Conservation (phyloP, 2,329 filamentous ascomycete genomes). For the Aspergillus novofumigatus region DNA sequence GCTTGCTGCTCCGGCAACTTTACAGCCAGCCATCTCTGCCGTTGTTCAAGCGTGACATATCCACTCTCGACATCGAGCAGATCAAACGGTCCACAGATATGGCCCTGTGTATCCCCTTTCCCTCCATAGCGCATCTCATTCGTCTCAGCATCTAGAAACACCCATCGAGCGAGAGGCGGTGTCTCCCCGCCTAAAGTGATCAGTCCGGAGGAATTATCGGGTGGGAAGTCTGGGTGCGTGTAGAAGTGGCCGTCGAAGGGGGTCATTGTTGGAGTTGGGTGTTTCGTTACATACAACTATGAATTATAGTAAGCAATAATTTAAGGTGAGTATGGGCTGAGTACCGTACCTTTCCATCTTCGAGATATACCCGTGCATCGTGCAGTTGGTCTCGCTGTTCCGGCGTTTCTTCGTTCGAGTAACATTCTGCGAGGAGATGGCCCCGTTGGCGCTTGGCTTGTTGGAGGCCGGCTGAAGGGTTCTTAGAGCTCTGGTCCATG, state of each 20-base stretch:
- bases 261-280: background rate
- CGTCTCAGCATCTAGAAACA: background rate
- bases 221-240: background rate
- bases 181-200: background rate
- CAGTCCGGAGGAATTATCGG: background rate
- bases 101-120: background rate
- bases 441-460: background rate
- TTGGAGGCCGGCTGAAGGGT: too few relatives aligned
- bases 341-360: background rate
- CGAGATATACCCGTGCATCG: background rate
- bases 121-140: background rate
- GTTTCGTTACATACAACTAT: background rate
- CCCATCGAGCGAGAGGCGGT: background rate
- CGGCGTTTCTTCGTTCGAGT: too few relatives aligned
- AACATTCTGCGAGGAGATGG: background rate
- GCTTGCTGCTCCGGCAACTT: background rate
- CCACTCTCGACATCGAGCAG: background rate
- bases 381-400: background rate
- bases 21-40: conserved; percentile 2
- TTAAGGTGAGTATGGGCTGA: background rate
- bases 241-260: conserved; percentile 2
- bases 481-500: background rate
- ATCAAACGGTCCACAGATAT: conserved; percentile 2
- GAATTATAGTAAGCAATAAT: background rate
- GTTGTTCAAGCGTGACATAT: background rate